Evolutionary conservation across 176 grass and related monocot species (phyloP), one percentile per base, ranked within the genome.

Genomic region (Luzula sylvatica): DNA sequence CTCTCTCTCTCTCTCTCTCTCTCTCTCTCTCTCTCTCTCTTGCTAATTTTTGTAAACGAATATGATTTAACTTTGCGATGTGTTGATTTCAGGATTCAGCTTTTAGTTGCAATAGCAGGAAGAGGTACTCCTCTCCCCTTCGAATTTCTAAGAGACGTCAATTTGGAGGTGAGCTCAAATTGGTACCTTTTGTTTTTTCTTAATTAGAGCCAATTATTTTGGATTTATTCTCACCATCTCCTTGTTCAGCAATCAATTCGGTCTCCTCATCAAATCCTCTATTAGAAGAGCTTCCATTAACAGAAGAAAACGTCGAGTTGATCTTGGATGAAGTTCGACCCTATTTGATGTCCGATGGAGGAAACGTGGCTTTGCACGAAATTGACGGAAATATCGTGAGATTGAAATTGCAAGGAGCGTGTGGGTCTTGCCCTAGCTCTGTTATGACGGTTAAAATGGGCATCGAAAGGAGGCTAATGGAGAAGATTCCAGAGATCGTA

Each of bases 271-370:
- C 78, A 46, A 63, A 79, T 59, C 73, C 71, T 7, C 30, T 35
- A 1, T 73, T 68, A 3, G 56, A 74, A 1, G 71, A 90, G 58
- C 32, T 90, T 47, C 81, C 81, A 3, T 65, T 98, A 55, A 98
- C 85, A 65, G 81, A 77, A 55, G 81, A 90, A 85, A 98, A 98
- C 52, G 81, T 98, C 13, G 92, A 98, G 58, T 24, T 51, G 21
- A 78, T 98, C 39, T 70, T 98, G 56, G 92, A 98, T 70, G 92
- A 98, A 86, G 81, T 98, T 15, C 82, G 92, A 8, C 92, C 92
- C 1, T 98, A 98, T 52, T 84, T 98, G 59, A 98, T 98, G 59
- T 73, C 92, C 20, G 92, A 98, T 23, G 92, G 92, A 39, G 92
- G 92, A 28, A 98, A 98, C 58, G 92, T 98, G 2, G 81, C 53